A percentile compares a stretch with the other conserved stretches of the same genome.
Conservation (phyloP, 2,329 filamentous ascomycete genomes). For the Exophiala mesophila region DNA sequence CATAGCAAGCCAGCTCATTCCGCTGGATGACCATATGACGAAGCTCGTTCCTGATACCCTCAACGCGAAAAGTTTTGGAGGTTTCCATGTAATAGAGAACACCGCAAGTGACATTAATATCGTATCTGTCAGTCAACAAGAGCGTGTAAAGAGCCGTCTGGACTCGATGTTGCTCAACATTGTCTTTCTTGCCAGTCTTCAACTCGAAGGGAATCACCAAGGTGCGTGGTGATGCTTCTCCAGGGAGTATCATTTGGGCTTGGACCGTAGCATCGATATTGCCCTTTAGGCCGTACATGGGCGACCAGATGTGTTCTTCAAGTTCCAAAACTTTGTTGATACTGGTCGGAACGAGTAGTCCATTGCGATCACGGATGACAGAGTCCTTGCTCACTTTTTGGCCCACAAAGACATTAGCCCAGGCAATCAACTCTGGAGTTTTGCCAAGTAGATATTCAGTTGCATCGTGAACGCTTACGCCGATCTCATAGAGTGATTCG, state of each 20-base stretch:
- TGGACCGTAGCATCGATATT: constrained; percentile 98
- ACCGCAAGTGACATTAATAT: constrained; percentile 84
- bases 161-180: constrained; percentile 76
- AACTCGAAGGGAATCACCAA: constrained; percentile 90
- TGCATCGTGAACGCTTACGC: constrained; percentile 66
- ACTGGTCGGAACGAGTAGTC: constrained; percentile 71
- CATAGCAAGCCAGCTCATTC: constrained; percentile 79
- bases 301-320: constrained; percentile 97
- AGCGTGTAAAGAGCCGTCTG: constrained; percentile 94
- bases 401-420: constrained; percentile 78
- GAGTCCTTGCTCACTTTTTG: constrained; percentile 65
- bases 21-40: constrained; percentile 96
- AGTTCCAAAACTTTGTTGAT: constrained; percentile 93
- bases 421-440: constrained; percentile 72
- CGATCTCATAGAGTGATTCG: constrained; percentile 85
- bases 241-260: constrained; percentile 69
- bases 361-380: constrained; percentile 72
- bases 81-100: constrained; percentile 94
- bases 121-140: constrained; percentile 85
- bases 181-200: constrained; percentile 81
- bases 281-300: constrained; percentile 93
- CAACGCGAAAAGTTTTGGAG: constrained; percentile 78
- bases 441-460: constrained; percentile 77
- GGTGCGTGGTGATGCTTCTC: constrained; percentile 52
- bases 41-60: constrained; percentile 78